Evolutionary conservation across 1,284 basidiomycete species (phyloP).

Genomic region (Ganoderma resinaceum): DNA sequence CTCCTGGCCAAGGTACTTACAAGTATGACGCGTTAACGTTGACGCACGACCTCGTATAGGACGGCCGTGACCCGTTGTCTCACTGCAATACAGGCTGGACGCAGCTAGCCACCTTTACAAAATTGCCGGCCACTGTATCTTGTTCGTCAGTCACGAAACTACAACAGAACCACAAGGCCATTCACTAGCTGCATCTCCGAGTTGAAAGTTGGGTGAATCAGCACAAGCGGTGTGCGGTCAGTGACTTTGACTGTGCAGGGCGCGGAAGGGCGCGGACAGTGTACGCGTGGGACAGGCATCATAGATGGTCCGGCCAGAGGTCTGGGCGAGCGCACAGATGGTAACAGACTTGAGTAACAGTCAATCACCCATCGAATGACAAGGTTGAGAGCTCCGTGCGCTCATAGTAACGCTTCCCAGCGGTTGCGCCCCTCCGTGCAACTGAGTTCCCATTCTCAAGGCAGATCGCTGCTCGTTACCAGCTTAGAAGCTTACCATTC

Average conservation of each 20-base stretch:
- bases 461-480: neutral
- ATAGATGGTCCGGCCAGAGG: neutral
- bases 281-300: neutral
- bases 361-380: neutral
- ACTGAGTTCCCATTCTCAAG: neutral
- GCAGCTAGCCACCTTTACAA: neutral
- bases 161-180: neutral
- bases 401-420: slow-evolving; percentile 1
- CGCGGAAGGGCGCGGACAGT: neutral
- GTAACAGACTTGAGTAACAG: neutral
- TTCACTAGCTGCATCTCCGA: neutral
- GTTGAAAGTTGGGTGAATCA: neutral
- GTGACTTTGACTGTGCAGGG: too few relatives aligned
- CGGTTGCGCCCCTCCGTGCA: neutral
- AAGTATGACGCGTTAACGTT: neutral
- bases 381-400: neutral
- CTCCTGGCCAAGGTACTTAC: neutral
- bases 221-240: neutral
- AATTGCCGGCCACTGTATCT: neutral
- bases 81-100: neutral
- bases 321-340: neutral
- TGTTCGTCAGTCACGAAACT: neutral
- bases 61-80: neutral
- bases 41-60: neutral
- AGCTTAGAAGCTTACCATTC: neutral